These are phyloP conservation scores for Aspergillus cristatus DNA, from an alignment of 495 filamentous ascomycete genomes.

Conservation along the genomic window DNA sequence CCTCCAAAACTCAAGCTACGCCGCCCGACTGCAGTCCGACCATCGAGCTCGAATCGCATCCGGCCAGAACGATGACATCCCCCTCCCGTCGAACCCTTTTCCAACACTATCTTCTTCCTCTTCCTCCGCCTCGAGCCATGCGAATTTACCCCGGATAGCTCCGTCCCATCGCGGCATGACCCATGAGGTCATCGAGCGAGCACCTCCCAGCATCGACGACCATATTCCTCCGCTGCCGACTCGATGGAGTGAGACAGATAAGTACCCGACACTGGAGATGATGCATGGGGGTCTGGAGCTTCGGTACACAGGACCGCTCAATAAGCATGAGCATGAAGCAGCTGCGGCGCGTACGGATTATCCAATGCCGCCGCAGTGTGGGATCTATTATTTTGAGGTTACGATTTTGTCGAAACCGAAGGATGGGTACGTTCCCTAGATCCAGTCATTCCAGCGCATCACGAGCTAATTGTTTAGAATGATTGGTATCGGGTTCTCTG, in stretches of 20 bases:
- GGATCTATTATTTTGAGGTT: conserved; percentile 95
- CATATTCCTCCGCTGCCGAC: conserved; percentile 61
- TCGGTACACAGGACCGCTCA: conserved; percentile 54
- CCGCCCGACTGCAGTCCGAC: conserved; percentile 61
- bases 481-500: conserved; percentile 85
- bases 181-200: conserved; percentile 78
- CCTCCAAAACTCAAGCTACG: conserved; percentile 65
- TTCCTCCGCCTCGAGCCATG: conserved; percentile 46
- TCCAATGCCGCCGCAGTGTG: conserved; percentile 84
- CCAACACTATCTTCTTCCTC: conserved; percentile 1
- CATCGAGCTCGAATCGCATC: conserved; percentile 50
- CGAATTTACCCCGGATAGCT: conserved; percentile 55
- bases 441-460: neutral
- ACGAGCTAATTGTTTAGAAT: conserved; percentile 40
- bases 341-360: conserved; percentile 77
- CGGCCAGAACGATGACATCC: conserved; percentile 38
- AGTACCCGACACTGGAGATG: conserved; percentile 63
- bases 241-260: conserved; percentile 74
- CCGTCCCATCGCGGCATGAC: conserved; percentile 74
- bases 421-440: conserved; percentile 61
- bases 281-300: conserved; percentile 68
- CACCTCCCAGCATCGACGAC: conserved; percentile 49
- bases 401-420: conserved; percentile 75
- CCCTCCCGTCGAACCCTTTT: conserved; percentile 1
- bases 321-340: conserved; percentile 70